These are phyloP conservation scores for Pilaira anomala DNA, from an alignment of 192 early-diverging fungal genomes.

Conservation along the genomic window DNA sequence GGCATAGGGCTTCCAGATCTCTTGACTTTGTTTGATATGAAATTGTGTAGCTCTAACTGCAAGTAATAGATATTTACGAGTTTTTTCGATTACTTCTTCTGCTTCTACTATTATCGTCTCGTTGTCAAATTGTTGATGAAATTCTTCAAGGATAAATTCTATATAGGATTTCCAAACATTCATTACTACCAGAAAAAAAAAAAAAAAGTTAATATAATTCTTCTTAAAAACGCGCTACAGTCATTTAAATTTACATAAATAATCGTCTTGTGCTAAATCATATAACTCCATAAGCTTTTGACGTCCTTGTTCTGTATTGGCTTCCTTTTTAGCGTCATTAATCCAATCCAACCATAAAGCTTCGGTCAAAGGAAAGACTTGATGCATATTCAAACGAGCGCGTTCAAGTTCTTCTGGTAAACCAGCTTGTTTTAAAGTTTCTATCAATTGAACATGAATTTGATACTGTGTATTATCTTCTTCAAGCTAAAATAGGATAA, in stretches of 20 bases:
- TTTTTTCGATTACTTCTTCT: constrained; percentile 37
- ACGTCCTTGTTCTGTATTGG: constrained; percentile 46
- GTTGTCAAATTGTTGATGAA: constrained; percentile 27
- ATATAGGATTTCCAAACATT: constrained; percentile 62
- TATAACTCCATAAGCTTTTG: constrained; percentile 50
- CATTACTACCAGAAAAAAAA: constrained; percentile 48
- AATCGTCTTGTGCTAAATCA: constrained; percentile 56
- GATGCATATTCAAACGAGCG: constrained; percentile 56
- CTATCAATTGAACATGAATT: constrained; percentile 47
- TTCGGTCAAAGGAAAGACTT: constrained; percentile 60
- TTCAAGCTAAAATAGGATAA: constrained; percentile 6
- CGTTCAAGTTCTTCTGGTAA: constrained; percentile 47
- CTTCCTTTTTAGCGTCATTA: constrained; percentile 55
- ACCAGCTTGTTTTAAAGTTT: constrained; percentile 34
- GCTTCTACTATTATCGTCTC: constrained; percentile 28
- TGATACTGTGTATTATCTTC: constrained; percentile 44
- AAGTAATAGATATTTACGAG: constrained; percentile 41
- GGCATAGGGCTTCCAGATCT: constrained; percentile 55
- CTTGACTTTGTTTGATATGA: constrained; percentile 61
- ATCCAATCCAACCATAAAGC: constrained; percentile 79
- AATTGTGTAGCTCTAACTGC: constrained; percentile 47
- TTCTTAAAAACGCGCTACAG: not conserved
- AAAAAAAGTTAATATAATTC: not conserved
- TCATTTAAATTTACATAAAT: constrained; percentile 67
- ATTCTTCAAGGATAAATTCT: constrained; percentile 53